Conservation (phyloP, 331 rosid genomes). For the Acacia concinna region DNA sequence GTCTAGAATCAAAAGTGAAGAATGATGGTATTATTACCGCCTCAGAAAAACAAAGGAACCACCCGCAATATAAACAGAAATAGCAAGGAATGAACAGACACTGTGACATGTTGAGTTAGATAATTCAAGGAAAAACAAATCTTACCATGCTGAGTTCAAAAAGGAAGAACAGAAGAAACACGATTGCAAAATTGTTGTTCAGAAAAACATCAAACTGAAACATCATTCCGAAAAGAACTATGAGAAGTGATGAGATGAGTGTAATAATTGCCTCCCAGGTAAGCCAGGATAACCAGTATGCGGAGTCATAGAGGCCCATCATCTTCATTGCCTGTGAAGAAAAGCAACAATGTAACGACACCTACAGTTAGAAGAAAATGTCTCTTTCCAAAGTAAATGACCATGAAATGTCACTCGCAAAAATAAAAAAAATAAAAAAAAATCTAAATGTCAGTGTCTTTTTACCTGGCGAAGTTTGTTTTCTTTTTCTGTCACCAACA, state of each 20-base stretch:
- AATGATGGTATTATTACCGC: not conserved
- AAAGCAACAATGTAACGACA: not conserved
- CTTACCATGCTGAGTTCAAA: constrained; percentile 89
- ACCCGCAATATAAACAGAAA: not conserved
- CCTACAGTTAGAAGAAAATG: not conserved
- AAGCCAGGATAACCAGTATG: constrained; percentile 96
- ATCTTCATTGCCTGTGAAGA: constrained; percentile 73
- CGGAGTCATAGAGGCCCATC: constrained; percentile 95
- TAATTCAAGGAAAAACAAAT: constrained; percentile 8
- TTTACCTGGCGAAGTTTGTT: constrained; percentile 93
- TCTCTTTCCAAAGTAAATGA: not conserved
- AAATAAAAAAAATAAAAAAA: too few relatives aligned
- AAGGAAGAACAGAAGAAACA: constrained; percentile 73
- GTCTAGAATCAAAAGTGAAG: constrained; percentile 48
- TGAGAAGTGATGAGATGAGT: constrained; percentile 68
- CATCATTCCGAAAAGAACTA: constrained; percentile 84
- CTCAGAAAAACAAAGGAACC: not conserved
- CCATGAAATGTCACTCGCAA: not conserved
- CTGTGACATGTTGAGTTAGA: not conserved
- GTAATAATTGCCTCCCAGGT: constrained; percentile 69
- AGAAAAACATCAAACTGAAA: constrained; percentile 76
- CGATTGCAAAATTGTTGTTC: constrained; percentile 56
- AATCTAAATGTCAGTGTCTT: not conserved
- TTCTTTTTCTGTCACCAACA: constrained; percentile 81
- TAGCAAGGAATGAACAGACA: constrained; percentile 12